Evolutionary conservation across 2,329 filamentous ascomycete genomes (phyloP).

Genomic region (Nemania bipapillata): DNA sequence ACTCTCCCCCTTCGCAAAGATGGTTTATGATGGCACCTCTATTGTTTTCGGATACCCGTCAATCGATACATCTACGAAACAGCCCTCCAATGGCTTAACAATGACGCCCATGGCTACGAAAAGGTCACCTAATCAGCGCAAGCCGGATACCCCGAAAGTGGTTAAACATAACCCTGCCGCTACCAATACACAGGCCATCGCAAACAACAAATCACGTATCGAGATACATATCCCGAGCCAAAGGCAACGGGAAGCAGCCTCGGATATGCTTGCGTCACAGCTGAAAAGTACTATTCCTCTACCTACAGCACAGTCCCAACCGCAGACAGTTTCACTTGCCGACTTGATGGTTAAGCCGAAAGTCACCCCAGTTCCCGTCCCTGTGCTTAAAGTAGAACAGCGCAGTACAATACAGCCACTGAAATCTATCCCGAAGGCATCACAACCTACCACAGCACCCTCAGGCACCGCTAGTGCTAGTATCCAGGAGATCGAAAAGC

Average conservation of each 20-base stretch:
- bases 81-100: constrained; percentile 47
- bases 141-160: constrained; percentile 47
- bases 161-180: constrained; percentile 58
- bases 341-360: constrained; percentile 48
- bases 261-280: constrained; percentile 39
- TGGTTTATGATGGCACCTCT: constrained; percentile 59
- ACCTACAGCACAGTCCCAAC: constrained; percentile 40
- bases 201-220: constrained; percentile 47
- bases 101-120: constrained; percentile 47
- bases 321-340: constrained; percentile 49
- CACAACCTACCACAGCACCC: constrained; percentile 14
- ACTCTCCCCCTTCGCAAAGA: constrained; percentile 63
- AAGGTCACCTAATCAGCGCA: constrained; percentile 50
- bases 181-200: constrained; percentile 49
- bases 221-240: constrained; percentile 48
- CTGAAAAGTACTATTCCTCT: constrained; percentile 23
- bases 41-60: constrained; percentile 56
- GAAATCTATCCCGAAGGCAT: constrained; percentile 22
- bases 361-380: constrained; percentile 32
- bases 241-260: constrained; percentile 43
- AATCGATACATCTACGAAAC: constrained; percentile 50
- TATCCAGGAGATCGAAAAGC: constrained; percentile 30
- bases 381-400: constrained; percentile 40
- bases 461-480: background rate
- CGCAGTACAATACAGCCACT: constrained; percentile 29